These are phyloP conservation scores for Artomyces pyxidatus DNA, from an alignment of 768 basidiomycete genomes.

Conservation along the genomic window DNA sequence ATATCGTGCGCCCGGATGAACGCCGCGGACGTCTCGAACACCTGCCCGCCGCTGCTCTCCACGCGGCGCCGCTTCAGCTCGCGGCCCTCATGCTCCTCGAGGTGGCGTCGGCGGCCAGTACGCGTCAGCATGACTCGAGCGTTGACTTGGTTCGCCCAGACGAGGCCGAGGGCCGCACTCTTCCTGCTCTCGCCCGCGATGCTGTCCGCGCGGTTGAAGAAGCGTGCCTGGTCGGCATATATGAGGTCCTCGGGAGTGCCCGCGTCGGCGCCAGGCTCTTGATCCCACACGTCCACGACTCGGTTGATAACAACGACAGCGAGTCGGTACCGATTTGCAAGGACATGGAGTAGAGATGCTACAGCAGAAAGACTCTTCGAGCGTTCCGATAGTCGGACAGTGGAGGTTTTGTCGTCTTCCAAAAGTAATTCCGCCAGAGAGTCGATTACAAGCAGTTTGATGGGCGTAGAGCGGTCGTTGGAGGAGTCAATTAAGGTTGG, in stretches of 20 bases:
- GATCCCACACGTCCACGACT: constrained; percentile 69
- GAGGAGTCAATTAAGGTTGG: constrained; percentile 40
- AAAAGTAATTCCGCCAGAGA: constrained; percentile 82
- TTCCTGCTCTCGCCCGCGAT: constrained; percentile 53
- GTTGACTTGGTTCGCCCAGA: constrained; percentile 93
- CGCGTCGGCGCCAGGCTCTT: constrained; percentile 15
- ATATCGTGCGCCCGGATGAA: constrained; percentile 30
- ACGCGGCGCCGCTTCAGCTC: constrained; percentile 22
- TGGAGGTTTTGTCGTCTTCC: constrained; percentile 54
- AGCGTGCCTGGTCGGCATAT: constrained; percentile 67
- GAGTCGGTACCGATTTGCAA: constrained; percentile 56
- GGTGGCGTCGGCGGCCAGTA: constrained; percentile 58
- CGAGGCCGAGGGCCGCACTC: constrained; percentile 80
- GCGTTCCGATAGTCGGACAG: constrained; percentile 60
- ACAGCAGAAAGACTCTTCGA: constrained; percentile 62
- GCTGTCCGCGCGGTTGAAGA: constrained; percentile 64
- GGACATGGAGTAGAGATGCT: constrained; percentile 57
- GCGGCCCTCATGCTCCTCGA: constrained; percentile 31
- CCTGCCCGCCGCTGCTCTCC: constrained; percentile 1
- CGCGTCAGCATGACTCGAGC: constrained; percentile 74
- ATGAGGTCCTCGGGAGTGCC: constrained; percentile 32
- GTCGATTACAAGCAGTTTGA: constrained; percentile 81
- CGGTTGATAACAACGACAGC: constrained; percentile 87
- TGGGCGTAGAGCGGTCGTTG: constrained; percentile 36
- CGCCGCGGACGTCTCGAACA: background rate